Evolutionary conservation across 768 basidiomycete genomes (phyloP).

Genomic region (Basidioascus undulatus): DNA sequence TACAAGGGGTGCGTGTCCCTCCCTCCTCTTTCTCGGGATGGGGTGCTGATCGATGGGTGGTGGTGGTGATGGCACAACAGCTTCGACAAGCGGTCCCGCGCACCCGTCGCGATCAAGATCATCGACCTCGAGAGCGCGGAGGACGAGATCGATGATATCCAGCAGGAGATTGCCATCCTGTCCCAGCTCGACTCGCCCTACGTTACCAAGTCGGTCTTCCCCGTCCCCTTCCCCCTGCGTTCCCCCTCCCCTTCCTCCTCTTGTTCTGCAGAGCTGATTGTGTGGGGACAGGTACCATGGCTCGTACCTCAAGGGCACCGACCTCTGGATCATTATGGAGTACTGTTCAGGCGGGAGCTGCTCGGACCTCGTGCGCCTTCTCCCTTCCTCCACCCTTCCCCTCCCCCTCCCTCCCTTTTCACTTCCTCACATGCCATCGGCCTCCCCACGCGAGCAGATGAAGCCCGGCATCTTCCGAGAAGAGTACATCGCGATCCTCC

Average conservation of each 20-base stretch:
- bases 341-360: conserved; percentile 97
- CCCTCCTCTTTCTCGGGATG: background rate
- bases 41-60: background rate
- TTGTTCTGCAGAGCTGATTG: background rate
- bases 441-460: conserved; percentile 45
- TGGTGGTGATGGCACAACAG: conserved; percentile 20
- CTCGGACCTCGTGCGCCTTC: conserved; percentile 56
- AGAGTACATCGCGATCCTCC: conserved; percentile 95
- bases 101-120: conserved; percentile 97
- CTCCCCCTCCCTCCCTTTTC: background rate
- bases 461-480: conserved; percentile 94
- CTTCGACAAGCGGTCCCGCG: conserved; percentile 83
- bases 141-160: conserved; percentile 98
- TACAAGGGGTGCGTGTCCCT: conserved; percentile 58
- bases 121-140: conserved; percentile 98
- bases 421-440: too few species aligned
- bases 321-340: conserved; percentile 65
- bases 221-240: conserved; percentile 7
- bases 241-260: background rate
- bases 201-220: conserved; percentile 61
- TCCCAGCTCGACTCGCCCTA: conserved; percentile 86
- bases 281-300: conserved; percentile 55
- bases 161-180: conserved; percentile 94
- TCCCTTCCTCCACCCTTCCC: background rate
- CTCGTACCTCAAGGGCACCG: conserved; percentile 78